Evolutionary conservation across 208 protist genomes (phyloP).

Genomic region (Sergeia podlipaevii): DNA sequence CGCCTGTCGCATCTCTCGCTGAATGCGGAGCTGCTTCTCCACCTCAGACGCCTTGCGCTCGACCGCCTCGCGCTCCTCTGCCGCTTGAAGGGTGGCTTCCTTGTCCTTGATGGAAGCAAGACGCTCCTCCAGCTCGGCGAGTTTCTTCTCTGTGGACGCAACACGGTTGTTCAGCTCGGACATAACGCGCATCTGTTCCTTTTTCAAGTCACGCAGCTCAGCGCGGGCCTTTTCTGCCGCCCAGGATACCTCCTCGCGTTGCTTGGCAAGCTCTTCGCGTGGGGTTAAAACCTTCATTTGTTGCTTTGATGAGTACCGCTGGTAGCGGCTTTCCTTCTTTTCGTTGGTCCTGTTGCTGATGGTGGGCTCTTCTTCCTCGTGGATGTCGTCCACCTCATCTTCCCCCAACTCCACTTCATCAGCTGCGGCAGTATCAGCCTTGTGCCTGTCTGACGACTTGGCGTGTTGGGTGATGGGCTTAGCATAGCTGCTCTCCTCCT

Average conservation of each 20-base stretch:
- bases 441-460: not conserved
- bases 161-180: conserved; percentile 25
- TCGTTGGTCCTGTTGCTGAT: too few species aligned
- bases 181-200: conserved; percentile 1
- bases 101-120: not conserved
- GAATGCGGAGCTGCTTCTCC: conserved; percentile 42
- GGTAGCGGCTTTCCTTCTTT: conserved; percentile 4
- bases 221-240: not conserved
- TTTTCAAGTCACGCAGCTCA: not conserved
- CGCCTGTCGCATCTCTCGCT: conserved; percentile 46
- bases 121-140: conserved; percentile 5
- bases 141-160: conserved; percentile 8
- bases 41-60: conserved; percentile 50
- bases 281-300: conserved; percentile 17
- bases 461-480: not conserved
- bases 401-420: too few species aligned
- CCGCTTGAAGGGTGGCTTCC: conserved; percentile 1
- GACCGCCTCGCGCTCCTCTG: conserved; percentile 12
- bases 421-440: not conserved
- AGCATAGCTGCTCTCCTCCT: conserved; percentile 1
- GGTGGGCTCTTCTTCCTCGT: not conserved
- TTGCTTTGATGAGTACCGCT: conserved; percentile 20
- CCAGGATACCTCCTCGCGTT: not conserved
- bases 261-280: conserved; percentile 15
- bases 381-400: too few species aligned